Conservation (phyloP, 306 rosid species). For the Bauhinia variegata region DNA sequence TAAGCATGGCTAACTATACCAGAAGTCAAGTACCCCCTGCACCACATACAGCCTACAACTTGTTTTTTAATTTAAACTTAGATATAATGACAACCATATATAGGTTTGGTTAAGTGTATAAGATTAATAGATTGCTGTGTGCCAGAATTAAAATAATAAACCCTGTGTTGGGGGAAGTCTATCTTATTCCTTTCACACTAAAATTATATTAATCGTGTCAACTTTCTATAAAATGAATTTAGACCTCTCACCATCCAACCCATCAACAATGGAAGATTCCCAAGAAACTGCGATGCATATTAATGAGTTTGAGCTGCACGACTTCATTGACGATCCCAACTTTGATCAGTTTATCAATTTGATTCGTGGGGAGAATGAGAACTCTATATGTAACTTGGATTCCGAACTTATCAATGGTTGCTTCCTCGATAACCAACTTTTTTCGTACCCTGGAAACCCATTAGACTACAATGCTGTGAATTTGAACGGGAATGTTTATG, state of each 20-base stretch:
- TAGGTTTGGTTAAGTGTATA: no score
- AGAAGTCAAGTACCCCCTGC: neutral
- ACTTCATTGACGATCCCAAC: slow-evolving; percentile 59
- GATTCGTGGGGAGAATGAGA: slow-evolving; percentile 64
- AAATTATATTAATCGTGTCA: slow-evolving; percentile 27
- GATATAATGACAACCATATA: neutral
- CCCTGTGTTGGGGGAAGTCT: neutral
- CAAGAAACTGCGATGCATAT: slow-evolving; percentile 36
- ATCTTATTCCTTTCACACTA: slow-evolving; percentile 45
- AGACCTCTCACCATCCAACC: slow-evolving; percentile 22
- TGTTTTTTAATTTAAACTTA: neutral
- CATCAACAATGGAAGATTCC: slow-evolving; percentile 39
- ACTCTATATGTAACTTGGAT: slow-evolving; percentile 44
- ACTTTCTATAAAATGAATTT: slow-evolving; percentile 30
- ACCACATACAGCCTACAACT: neutral
- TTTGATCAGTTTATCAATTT: slow-evolving; percentile 71
- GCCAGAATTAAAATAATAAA: slow-evolving; percentile 8
- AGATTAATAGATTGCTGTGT: no score
- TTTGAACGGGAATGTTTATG: slow-evolving; percentile 25
- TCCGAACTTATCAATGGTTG: slow-evolving; percentile 54
- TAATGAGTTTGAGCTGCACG: slow-evolving; percentile 60
- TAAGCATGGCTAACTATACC: neutral
- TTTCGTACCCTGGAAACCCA: slow-evolving; percentile 27
- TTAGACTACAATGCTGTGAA: slow-evolving; percentile 35
- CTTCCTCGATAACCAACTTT: slow-evolving; percentile 45